A percentile compares a stretch with the other conserved stretches of the same genome.
These are phyloP conservation scores for Eucalyptus cloeziana DNA, from an alignment of 345 rosid species.

Conservation along the genomic window DNA sequence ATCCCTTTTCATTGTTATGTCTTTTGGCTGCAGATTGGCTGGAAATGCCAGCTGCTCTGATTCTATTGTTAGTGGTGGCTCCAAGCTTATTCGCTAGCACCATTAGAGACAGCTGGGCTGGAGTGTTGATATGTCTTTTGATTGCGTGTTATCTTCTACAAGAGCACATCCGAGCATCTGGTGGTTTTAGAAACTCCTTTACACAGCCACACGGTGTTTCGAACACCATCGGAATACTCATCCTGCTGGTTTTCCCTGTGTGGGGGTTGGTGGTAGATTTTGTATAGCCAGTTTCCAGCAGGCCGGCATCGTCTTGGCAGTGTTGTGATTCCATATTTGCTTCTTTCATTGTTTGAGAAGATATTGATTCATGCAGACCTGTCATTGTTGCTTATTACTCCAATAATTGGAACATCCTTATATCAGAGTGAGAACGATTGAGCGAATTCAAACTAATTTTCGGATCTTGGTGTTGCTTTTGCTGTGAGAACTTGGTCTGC, in stretches of 20 bases:
- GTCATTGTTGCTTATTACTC: not conserved
- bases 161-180: conserved; percentile 93
- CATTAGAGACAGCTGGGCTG: conserved; percentile 48
- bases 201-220: conserved; percentile 63
- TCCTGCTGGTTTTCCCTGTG: conserved; percentile 64
- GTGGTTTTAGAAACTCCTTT: conserved; percentile 88
- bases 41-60: conserved; percentile 77
- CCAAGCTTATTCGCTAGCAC: conserved; percentile 57
- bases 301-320: not conserved
- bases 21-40: conserved; percentile 35
- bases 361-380: not conserved
- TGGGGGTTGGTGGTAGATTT: conserved; percentile 63
- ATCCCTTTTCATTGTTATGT: not conserved
- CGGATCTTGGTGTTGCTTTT: not conserved
- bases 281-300: conserved; percentile 8
- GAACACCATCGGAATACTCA: conserved; percentile 72
- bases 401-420: not conserved
- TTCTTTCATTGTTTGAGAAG: not conserved
- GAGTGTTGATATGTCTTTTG: conserved; percentile 49
- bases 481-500: not conserved
- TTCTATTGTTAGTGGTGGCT: conserved; percentile 70
- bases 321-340: not conserved
- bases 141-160: conserved; percentile 88
- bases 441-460: not conserved
- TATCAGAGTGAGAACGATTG: not conserved